Evolutionary conservation across 345 rosid species (phyloP).

Genomic region (Rhodamnia rubescens): DNA sequence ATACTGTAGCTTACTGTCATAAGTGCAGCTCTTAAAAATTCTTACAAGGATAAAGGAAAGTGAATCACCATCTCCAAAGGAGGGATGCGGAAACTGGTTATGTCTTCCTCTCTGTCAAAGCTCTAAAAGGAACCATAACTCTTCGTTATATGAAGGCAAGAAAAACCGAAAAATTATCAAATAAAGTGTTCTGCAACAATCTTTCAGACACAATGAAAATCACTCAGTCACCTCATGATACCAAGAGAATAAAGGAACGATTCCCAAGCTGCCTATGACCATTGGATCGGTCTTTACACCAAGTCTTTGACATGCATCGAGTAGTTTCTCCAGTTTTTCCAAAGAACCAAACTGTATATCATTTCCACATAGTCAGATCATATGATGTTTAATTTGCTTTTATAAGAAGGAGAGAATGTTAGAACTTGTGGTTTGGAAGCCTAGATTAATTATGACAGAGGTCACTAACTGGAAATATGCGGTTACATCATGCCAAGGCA

Average conservation of each 20-base stretch:
- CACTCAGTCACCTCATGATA: slow-evolving; percentile 46
- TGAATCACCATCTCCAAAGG: slow-evolving; percentile 58
- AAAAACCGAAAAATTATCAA: not conserved
- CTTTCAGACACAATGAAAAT: not conserved
- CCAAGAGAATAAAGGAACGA: slow-evolving; percentile 58
- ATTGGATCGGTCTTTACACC: slow-evolving; percentile 45
- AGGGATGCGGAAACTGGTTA: slow-evolving; percentile 29
- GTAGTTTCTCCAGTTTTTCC: slow-evolving; percentile 53
- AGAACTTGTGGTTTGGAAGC: not conserved
- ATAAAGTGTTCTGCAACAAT: not conserved
- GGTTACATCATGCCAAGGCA: not conserved
- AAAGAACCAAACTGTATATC: slow-evolving; percentile 40
- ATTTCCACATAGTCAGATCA: not conserved
- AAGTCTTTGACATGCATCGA: slow-evolving; percentile 41
- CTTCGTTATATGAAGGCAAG: not conserved
- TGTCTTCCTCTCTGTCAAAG: slow-evolving; percentile 51
- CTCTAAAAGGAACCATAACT: slow-evolving; percentile 16
- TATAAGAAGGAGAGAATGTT: not conserved
- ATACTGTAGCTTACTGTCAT: not conserved
- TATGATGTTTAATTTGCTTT: not conserved
- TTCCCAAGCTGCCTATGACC: slow-evolving; percentile 31
- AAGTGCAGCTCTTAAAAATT: not conserved
- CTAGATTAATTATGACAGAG: not conserved
- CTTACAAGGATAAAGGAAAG: slow-evolving; percentile 39
- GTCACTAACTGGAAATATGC: not conserved